A percentile compares a stretch with the other conserved stretches of the same genome.
Evolutionary conservation across 2,329 filamentous ascomycete species (phyloP).

Genomic region (Pestalotiopsis sp.): DNA sequence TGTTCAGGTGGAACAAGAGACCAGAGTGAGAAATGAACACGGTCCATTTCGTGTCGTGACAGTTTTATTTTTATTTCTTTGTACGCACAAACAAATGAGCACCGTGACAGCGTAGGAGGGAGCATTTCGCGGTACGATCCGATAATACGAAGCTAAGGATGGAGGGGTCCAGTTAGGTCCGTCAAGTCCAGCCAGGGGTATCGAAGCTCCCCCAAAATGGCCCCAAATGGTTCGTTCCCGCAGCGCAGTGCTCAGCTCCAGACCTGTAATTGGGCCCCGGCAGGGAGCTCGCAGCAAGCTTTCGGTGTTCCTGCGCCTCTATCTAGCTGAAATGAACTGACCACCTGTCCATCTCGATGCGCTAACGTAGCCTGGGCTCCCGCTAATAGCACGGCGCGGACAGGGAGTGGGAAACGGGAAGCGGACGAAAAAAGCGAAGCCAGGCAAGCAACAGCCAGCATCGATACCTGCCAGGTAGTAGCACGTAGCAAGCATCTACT

Average conservation of each 20-base stretch:
- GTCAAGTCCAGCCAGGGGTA: not conserved
- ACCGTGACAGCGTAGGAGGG: not conserved
- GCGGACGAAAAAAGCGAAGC: not conserved
- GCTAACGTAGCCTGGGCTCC: constrained; percentile 6
- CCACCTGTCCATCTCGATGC: constrained; percentile 7
- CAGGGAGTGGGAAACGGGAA: not conserved
- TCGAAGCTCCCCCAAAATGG: not conserved
- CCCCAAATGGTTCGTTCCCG: not conserved
- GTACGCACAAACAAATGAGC: not conserved
- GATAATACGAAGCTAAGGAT: not conserved
- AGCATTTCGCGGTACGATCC: not conserved
- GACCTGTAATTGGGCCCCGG: not conserved
- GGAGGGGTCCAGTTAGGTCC: not conserved
- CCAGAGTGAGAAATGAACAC: not conserved
- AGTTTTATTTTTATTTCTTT: not conserved
- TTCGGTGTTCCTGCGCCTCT: not conserved
- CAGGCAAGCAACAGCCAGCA: too few relatives aligned
- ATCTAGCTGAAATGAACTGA: constrained; percentile 4
- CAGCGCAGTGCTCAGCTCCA: not conserved
- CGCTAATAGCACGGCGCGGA: constrained; percentile 10
- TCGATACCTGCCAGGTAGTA: too few relatives aligned
- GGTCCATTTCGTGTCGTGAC: not conserved
- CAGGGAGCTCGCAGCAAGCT: not conserved
- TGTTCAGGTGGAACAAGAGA: not conserved
- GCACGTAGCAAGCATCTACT: not conserved